phyloP scores from a whole-genome alignment of 768 basidiomycete species.

The Amanita molliuscula region DNA sequence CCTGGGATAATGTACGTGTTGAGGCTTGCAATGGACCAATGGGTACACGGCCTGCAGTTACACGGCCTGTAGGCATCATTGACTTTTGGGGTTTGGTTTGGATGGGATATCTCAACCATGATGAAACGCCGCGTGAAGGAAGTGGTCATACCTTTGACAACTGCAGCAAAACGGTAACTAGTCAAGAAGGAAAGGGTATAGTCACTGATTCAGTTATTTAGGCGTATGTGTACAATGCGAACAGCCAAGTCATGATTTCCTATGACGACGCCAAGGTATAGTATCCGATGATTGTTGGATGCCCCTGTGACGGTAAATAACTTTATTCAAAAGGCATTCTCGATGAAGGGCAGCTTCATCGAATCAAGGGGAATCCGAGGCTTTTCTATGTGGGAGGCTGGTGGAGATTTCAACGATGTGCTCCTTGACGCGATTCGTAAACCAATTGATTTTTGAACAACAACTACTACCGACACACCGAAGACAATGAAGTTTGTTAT shows the following conservation, averaged over 20 bases:
- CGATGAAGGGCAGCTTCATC: constrained; percentile 52
- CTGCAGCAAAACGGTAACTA: constrained; percentile 60
- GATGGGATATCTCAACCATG: constrained; percentile 39
- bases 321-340: constrained; percentile 23
- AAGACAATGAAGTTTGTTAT: not conserved
- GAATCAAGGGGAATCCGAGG: constrained; percentile 39
- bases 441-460: constrained; percentile 16
- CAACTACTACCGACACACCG: not conserved
- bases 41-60: too few species aligned
- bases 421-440: constrained; percentile 32
- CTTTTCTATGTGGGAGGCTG: constrained; percentile 67
- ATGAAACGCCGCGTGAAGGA: constrained; percentile 36
- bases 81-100: constrained; percentile 60
- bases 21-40: constrained; percentile 50
- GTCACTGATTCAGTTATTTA: constrained; percentile 8
- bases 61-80: constrained; percentile 40
- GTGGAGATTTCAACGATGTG: constrained; percentile 46
- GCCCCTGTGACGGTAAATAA: not conserved
- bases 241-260: constrained; percentile 35
- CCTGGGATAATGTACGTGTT: constrained; percentile 44
- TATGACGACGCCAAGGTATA: constrained; percentile 34
- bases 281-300: not conserved
- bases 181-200: not conserved
- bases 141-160: constrained; percentile 47
- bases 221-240: constrained; percentile 35